Evolutionary conservation across 805 yeast genomes (phyloP), one percentile per base, ranked within the genome.

Genomic region (Metschnikowia cerradonensis): DNA sequence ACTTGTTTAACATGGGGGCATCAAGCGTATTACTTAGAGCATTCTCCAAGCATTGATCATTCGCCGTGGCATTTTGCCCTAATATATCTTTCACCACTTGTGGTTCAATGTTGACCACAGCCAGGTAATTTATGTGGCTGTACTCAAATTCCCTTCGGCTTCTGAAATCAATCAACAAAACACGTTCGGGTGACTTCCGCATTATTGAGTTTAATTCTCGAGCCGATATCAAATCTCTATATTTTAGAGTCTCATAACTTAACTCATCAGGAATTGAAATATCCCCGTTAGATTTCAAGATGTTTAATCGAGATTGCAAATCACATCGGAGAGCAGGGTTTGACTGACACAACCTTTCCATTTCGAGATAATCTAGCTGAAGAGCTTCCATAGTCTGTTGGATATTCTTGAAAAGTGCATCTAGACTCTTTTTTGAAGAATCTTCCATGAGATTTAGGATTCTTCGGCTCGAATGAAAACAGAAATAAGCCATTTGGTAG

Each of bases 31-130:
- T 64, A 51, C 83, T 68, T 10, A 92, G 76, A 43, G 79, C 68
- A 40, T 73, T 76, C 57, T 86, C 88, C n/a, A 91, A 67, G 49
- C 86, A 92, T n/a, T 64, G 67, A 58, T 87, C 88, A 0, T 79
- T 72, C 60, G 80, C 48, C 5, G 45, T 68, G 0, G 67, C 64
- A 47, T 81, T 67, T 17, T 50, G 50, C 14, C 54, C 52, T n/a
- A 56, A 47, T 6, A 71, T 45, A 30, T 57, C 45, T 20, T 47
- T 48, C 1, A 67, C 42, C 22, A 54, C 49, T 3, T 56, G 46
- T 0, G 97, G 97, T 48, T 89, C 96, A 17, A 91, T 77, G 62
- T 91, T 88, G 10, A 88, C 76, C 7, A 86, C 65, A 48, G 86
- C 80, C 2, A 71, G 67, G 23, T 81, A 69, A 11, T 77, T 70